Conservation (phyloP, 2,329 filamentous ascomycete species). For the Boeremia lycopersici region DNA sequence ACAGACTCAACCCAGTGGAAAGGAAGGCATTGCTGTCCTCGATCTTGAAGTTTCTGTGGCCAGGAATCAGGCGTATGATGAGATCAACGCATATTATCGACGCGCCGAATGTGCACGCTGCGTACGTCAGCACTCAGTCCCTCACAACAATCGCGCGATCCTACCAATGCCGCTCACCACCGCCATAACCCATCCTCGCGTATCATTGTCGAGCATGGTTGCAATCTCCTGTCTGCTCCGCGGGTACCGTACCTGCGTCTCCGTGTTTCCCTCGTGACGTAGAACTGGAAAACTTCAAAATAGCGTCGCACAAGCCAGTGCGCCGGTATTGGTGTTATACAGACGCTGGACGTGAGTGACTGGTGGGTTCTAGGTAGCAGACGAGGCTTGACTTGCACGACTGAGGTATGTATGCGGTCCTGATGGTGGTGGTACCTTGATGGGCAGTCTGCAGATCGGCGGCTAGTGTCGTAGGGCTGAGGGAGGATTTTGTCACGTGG, state of each 20-base stretch:
- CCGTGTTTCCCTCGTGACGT: slow-evolving; percentile 32
- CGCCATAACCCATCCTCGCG: slow-evolving; percentile 90
- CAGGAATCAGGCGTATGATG: slow-evolving; percentile 73
- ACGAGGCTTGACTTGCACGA: not conserved
- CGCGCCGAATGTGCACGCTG: slow-evolving; percentile 57
- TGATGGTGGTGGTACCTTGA: slow-evolving; percentile 21
- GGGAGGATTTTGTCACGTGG: slow-evolving; percentile 11
- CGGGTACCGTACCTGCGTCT: slow-evolving; percentile 22
- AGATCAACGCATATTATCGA: slow-evolving; percentile 87
- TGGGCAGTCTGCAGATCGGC: slow-evolving; percentile 21
- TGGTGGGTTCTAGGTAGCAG: not conserved
- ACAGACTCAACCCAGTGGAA: slow-evolving; percentile 85
- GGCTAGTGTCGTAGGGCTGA: slow-evolving; percentile 13
- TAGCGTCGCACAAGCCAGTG: slow-evolving; percentile 1
- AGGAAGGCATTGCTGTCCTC: slow-evolving; percentile 88
- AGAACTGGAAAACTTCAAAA: slow-evolving; percentile 11
- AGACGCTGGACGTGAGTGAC: not conserved
- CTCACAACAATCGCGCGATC: slow-evolving; percentile 12
- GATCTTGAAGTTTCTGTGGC: slow-evolving; percentile 80
- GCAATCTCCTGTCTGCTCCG: not conserved
- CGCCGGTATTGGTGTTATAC: not conserved
- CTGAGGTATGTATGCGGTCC: not conserved
- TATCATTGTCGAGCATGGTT: slow-evolving; percentile 61
- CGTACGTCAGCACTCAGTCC: slow-evolving; percentile 16
- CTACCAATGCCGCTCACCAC: slow-evolving; percentile 78